These are phyloP conservation scores for Kodamaea fungicola DNA, from an alignment of 1,139 yeast genomes.

Conservation along the genomic window DNA sequence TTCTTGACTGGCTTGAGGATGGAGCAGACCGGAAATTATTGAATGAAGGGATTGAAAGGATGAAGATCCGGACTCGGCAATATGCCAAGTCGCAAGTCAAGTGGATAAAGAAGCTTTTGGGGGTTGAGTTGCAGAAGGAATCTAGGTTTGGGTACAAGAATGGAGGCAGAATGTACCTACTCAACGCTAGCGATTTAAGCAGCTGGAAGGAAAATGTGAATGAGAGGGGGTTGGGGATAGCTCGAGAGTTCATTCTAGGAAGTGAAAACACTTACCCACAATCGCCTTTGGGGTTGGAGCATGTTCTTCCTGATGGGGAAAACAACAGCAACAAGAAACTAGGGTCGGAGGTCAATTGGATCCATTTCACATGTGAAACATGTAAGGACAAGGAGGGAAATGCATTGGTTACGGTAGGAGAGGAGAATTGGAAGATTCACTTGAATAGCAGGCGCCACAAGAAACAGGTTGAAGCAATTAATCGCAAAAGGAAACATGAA, in stretches of 20 bases:
- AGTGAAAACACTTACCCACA: constrained; percentile 23
- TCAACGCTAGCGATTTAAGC: constrained; percentile 72
- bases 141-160: constrained; percentile 43
- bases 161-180: constrained; percentile 62
- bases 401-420: constrained; percentile 68
- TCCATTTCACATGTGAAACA: constrained; percentile 61
- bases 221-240: constrained; percentile 51
- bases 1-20: constrained; percentile 67
- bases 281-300: constrained; percentile 43
- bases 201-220: constrained; percentile 60
- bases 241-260: constrained; percentile 35
- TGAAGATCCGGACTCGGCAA: constrained; percentile 82
- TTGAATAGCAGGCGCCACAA: constrained; percentile 61
- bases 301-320: constrained; percentile 26
- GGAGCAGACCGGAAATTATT: constrained; percentile 23
- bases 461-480: constrained; percentile 17
- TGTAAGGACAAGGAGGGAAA: constrained; percentile 61
- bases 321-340: constrained; percentile 34
- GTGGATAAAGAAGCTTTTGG: constrained; percentile 77
- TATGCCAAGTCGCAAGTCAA: constrained; percentile 90
- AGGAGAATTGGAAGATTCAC: constrained; percentile 68
- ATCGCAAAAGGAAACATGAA: constrained; percentile 18
- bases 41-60: constrained; percentile 55
- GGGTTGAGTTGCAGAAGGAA: constrained; percentile 58
- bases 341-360: constrained; percentile 53